Conservation (phyloP, 1,284 basidiomycete genomes). For the Heterobasidion parviporum region DNA sequence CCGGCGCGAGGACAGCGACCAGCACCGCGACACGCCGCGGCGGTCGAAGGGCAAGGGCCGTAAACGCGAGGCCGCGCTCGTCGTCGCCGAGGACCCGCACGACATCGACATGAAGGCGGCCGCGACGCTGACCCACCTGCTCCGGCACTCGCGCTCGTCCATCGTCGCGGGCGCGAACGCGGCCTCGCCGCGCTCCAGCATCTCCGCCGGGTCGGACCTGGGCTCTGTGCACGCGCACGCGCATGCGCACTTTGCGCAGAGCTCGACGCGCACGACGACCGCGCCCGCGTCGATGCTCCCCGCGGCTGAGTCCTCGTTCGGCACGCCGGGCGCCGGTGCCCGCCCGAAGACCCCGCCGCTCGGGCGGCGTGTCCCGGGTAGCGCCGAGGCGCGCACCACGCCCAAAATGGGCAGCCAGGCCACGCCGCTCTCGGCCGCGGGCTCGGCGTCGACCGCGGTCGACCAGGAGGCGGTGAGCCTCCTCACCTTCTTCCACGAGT, state of each 20-base stretch:
- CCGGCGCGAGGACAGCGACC: conserved; percentile 17
- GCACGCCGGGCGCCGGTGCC: conserved; percentile 5
- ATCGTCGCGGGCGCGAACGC: conserved; percentile 45
- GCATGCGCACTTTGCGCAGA: conserved; percentile 54
- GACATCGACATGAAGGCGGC: conserved; percentile 74
- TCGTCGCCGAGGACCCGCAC: conserved; percentile 24
- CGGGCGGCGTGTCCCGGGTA: background rate
- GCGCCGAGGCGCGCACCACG: conserved; percentile 1
- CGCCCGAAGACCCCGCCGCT: conserved; percentile 24
- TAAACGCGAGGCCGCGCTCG: conserved; percentile 21
- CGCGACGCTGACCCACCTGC: conserved; percentile 64
- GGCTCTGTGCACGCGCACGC: conserved; percentile 48
- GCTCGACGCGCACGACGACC: conserved; percentile 41
- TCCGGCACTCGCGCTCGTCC: conserved; percentile 54
- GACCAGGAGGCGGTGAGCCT: conserved; percentile 75
- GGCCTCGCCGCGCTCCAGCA: conserved; percentile 59
- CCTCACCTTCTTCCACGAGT: conserved; percentile 73
- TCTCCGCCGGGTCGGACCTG: conserved; percentile 44
- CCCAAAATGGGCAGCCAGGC: conserved; percentile 5
- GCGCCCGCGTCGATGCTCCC: conserved; percentile 21
- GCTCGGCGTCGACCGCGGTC: conserved; percentile 9
- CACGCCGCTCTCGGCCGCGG: conserved; percentile 2
- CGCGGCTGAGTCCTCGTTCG: conserved; percentile 24
- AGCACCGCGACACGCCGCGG: conserved; percentile 23
- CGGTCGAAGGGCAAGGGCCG: conserved; percentile 36